phyloP scores from a whole-genome alignment of 2,329 filamentous ascomycete species.

The Cytospora piceae region DNA sequence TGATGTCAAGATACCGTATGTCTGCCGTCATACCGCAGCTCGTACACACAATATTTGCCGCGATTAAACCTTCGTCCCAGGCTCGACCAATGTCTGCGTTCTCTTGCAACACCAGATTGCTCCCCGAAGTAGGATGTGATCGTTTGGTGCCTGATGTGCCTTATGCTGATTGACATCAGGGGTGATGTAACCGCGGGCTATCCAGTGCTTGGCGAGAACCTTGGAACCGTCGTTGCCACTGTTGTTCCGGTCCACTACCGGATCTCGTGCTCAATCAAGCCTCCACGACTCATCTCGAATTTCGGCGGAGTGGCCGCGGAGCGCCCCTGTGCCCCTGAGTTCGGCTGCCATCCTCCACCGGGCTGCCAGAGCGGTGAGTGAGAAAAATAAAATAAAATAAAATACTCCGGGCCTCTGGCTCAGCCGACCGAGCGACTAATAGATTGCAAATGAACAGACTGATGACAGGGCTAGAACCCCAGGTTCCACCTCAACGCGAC shows the following conservation, averaged over 20 bases:
- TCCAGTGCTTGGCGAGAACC: not conserved
- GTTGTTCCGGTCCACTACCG: not conserved
- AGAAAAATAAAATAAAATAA: not conserved
- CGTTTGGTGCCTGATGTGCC: not conserved
- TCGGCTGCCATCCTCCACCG: not conserved
- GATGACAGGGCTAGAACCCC: constrained; percentile 15
- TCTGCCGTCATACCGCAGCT: not conserved
- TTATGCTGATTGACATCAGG: constrained; percentile 5
- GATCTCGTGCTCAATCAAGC: constrained; percentile 1
- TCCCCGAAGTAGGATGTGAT: not conserved
- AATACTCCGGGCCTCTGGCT: not conserved
- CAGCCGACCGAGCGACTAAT: constrained; percentile 10
- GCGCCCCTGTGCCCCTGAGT: not conserved
- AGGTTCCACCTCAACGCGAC: constrained; percentile 11
- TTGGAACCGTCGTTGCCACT: constrained; percentile 9
- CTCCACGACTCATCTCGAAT: not conserved
- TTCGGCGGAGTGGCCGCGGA: constrained; percentile 1
- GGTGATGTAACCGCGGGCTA: constrained; percentile 19
- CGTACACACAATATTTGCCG: not conserved
- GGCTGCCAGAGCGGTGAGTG: constrained; percentile 5
- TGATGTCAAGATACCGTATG: not conserved
- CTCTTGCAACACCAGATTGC: not conserved
- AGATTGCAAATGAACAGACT: constrained; percentile 3
- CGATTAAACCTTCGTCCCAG: not conserved
- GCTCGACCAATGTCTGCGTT: not conserved